Evolutionary conservation across 2,329 filamentous ascomycete genomes (phyloP).

Genomic region (Didymella segeticola): DNA sequence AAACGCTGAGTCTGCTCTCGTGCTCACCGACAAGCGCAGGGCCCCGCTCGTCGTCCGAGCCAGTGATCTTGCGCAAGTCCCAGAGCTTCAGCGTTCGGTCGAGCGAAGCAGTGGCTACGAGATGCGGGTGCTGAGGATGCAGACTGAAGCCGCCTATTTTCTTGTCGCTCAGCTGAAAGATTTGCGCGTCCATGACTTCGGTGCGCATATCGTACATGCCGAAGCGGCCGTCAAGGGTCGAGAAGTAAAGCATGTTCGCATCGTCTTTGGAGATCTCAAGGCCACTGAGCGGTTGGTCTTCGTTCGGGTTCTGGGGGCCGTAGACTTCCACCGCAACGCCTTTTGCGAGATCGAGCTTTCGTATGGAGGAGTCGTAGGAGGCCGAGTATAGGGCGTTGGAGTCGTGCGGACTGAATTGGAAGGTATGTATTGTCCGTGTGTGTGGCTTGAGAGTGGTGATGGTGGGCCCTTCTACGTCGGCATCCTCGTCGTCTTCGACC

Average conservation of each 20-base stretch:
- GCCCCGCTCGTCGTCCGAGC: constrained; percentile 64
- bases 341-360: constrained; percentile 82
- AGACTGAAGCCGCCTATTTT: constrained; percentile 95
- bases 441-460: constrained; percentile 92
- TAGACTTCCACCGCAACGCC: constrained; percentile 82
- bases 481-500: constrained; percentile 68
- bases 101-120: constrained; percentile 86
- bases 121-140: constrained; percentile 78
- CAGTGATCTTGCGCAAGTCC: constrained; percentile 83
- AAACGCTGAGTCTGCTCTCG: constrained; percentile 81
- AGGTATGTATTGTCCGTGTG: constrained; percentile 83
- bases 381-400: constrained; percentile 79
- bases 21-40: constrained; percentile 83
- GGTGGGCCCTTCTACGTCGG: constrained; percentile 71
- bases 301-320: constrained; percentile 71
- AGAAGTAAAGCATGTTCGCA: constrained; percentile 81
- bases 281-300: constrained; percentile 81
- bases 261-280: constrained; percentile 78
- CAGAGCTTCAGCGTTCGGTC: constrained; percentile 91
- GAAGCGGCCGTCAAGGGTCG: constrained; percentile 80
- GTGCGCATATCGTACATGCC: constrained; percentile 81
- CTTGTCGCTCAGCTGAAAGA: constrained; percentile 82
- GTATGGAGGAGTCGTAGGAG: constrained; percentile 92
- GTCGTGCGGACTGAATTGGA: constrained; percentile 77
- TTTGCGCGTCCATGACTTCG: constrained; percentile 62